Conservation (phyloP, 108 stramenopile species). For the Hondaea fermentalgiana region DNA sequence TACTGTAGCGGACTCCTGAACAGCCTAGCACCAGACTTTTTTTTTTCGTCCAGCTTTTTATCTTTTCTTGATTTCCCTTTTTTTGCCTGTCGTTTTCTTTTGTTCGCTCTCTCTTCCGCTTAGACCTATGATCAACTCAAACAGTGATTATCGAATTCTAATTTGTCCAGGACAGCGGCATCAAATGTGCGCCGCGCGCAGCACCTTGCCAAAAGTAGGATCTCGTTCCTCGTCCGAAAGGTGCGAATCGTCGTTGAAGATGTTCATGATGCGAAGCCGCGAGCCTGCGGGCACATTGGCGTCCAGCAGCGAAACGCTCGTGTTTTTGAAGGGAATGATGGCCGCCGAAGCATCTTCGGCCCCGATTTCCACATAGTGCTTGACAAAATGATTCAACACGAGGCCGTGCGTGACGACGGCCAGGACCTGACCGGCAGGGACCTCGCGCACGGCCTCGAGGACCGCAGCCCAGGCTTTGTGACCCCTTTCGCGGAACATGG, state of each 20-base stretch:
- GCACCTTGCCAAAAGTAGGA: neutral
- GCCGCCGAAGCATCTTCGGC: neutral
- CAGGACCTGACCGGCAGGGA: neutral
- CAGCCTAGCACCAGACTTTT: no score
- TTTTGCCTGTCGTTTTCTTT: no score
- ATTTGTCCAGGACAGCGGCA: neutral
- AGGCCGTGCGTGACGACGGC: constrained; percentile 14
- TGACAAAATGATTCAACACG: neutral
- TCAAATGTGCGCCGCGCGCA: neutral
- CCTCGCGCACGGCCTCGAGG: neutral
- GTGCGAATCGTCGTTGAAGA: neutral
- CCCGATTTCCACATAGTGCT: neutral
- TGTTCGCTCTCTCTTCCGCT: no score
- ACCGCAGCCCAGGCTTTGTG: neutral
- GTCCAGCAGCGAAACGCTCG: neutral
- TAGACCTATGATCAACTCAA: no score
- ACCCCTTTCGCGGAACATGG: neutral
- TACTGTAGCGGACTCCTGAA: no score
- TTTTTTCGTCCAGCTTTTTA: no score
- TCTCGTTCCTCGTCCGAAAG: neutral
- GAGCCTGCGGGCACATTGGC: neutral
- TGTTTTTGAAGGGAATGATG: neutral
- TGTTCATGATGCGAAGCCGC: neutral
- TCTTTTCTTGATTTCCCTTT: no score
- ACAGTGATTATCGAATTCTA: no score